A percentile compares a stretch with the other conserved stretches of the same genome.
phyloP scores from a whole-genome alignment of 164 flowering plant species.

The Protea cynaroides region DNA sequence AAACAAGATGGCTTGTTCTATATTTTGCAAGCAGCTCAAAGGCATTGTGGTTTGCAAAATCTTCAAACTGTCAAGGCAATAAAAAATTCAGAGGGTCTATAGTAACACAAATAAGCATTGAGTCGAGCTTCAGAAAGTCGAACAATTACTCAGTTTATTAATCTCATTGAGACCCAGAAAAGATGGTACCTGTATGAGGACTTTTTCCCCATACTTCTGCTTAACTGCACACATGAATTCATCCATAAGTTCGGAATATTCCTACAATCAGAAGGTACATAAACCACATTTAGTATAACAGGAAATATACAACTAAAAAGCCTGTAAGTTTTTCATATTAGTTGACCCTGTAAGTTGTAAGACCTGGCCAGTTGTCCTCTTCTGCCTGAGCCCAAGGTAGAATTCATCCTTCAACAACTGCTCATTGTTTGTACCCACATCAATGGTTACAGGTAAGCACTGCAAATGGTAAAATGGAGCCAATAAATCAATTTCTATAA shows the following conservation, averaged over 20 bases:
- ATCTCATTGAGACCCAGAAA: not conserved
- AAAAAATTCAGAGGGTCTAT: not conserved
- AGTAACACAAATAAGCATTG: not conserved
- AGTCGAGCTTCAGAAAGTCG: too few species aligned
- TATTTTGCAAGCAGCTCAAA: conserved; percentile 69
- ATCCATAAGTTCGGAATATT: conserved; percentile 66
- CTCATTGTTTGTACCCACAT: conserved; percentile 88
- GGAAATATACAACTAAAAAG: not conserved
- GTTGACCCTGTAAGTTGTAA: not conserved
- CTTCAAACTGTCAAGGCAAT: conserved; percentile 60
- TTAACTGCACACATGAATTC: conserved; percentile 85
- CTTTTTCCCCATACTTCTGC: conserved; percentile 77
- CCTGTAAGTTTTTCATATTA: not conserved
- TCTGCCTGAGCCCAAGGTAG: conserved; percentile 79
- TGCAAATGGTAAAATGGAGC: conserved; percentile 20
- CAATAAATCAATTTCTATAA: not conserved
- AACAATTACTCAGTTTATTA: not conserved
- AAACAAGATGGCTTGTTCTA: conserved; percentile 69
- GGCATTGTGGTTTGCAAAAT: conserved; percentile 89
- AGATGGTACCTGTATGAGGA: conserved; percentile 61
- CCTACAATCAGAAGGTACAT: conserved; percentile 29
- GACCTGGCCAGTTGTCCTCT: conserved; percentile 82
- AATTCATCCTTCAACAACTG: conserved; percentile 67
- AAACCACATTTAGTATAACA: not conserved
- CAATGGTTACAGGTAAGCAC: conserved; percentile 90